Evolutionary conservation across 352 stramenopile genomes (phyloP).

Genomic region (Phytophthora sp.): DNA sequence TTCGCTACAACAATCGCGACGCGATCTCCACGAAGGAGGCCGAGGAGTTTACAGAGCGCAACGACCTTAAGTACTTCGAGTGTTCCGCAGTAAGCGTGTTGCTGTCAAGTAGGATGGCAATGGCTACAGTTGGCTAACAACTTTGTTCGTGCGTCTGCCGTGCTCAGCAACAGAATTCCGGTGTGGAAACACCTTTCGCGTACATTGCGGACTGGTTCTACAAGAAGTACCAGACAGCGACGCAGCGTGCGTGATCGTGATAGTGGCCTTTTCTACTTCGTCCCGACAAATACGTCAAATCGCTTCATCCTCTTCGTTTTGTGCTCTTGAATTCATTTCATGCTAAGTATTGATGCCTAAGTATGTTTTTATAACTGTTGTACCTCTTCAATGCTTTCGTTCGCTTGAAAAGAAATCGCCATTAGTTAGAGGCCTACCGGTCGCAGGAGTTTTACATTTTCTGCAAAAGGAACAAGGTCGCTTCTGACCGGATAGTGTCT

Average conservation of each 20-base stretch:
- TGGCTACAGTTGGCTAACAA: constrained; percentile 1
- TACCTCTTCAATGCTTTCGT: too few species aligned
- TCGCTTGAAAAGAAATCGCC: too few species aligned
- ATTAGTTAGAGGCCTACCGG: too few species aligned
- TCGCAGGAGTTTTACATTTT: too few species aligned
- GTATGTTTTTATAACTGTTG: too few species aligned
- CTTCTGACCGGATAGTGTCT: too few species aligned
- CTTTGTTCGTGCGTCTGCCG: constrained; percentile 1
- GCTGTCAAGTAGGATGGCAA: not conserved
- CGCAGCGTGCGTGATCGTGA: constrained; percentile 46
- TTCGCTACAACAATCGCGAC: constrained; percentile 80
- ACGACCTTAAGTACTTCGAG: constrained; percentile 87
- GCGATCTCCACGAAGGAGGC: constrained; percentile 74
- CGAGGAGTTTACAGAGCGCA: constrained; percentile 71
- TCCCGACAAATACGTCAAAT: too few species aligned
- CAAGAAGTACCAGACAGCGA: constrained; percentile 83
- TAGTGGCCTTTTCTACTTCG: constrained; percentile 3
- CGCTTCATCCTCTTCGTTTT: too few species aligned
- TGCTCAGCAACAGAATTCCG: constrained; percentile 78
- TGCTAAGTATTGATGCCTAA: too few species aligned
- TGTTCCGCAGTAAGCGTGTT: constrained; percentile 60
- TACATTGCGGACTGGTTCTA: constrained; percentile 87
- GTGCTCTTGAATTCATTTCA: too few species aligned
- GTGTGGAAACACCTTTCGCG: constrained; percentile 75
- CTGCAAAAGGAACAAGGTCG: too few species aligned